Base-by-base conservation (phyloP, 2,329 filamentous ascomycete species). In the Aspergillus nomiae region DNA sequence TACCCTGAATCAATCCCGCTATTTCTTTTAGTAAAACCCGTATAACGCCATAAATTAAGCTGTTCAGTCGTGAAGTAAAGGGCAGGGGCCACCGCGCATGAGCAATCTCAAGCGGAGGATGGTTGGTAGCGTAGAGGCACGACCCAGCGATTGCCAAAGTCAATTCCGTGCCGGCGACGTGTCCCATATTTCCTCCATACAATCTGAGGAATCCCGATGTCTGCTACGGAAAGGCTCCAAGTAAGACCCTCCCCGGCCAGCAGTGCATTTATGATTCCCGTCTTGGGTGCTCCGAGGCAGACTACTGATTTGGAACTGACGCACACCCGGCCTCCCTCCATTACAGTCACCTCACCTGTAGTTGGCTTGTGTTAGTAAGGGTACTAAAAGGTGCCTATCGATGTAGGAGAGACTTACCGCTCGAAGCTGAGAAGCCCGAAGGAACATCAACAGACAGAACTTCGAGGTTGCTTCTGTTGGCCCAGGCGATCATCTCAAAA, bases 401-500 rank as follows among this genome's bases (percentile, higher is more conserved):
- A 48, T 87, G 86, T 57, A 86, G 80, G 61, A 83, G 85, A 19
- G 86, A 84, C 73, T 85, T 86, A 71, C 92, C 92, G 45, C 88
- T 89, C 0, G 89, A 88, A 3, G 92, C 92, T 67, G 94, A 92
- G 56, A 97, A 88, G 6, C 95, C 95, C 0, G 92, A 94, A 0
- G 95, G 95, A 7, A 96, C 88, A 74, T 97, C 94, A n/a, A 99
- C 87, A 0, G 93, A 91, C 24, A 99, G 81, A 3, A 95, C 90
- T 62, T 90, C 89, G 0, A 92, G 89, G 67, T 93, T 91, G 74
- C 90, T 92, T 67, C 93, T 90, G 74, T 97, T 98, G 3, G 92
- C 90, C 93, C 94, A 98, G 66, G 93, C 90, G 72, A 97, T 95
- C 73, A 97, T 87, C 73, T 96, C 91, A 72, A 96, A 94, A 0